Percentiles rank a stretch among this genome's conserved stretches.
Evolutionary conservation across 2,329 filamentous ascomycete genomes (phyloP).

Genomic region (Exophiala spinifera): DNA sequence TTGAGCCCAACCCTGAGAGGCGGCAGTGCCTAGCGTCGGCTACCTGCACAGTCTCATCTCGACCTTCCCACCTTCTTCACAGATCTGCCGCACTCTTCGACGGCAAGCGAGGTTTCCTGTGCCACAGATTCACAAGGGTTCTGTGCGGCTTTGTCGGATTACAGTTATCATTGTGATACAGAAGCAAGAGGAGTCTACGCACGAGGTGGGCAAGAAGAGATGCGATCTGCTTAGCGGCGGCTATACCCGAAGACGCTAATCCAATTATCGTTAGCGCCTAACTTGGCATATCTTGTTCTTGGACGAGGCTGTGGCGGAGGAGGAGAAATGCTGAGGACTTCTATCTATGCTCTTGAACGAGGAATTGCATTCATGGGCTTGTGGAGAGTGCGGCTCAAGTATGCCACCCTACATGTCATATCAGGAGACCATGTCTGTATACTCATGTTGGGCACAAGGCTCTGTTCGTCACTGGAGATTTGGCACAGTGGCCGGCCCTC

Average conservation of each 20-base stretch:
- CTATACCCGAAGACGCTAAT: not conserved
- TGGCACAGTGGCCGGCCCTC: too few relatives aligned
- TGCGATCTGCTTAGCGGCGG: not conserved
- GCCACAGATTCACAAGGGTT: slow-evolving; percentile 7
- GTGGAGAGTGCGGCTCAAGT: too few relatives aligned
- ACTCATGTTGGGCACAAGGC: too few relatives aligned
- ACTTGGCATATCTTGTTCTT: too few relatives aligned
- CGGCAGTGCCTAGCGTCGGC: slow-evolving; percentile 17
- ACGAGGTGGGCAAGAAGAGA: too few relatives aligned
- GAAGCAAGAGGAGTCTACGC: not conserved
- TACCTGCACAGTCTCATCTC: slow-evolving; percentile 24
- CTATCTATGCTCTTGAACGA: not conserved
- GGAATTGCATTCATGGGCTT: too few relatives aligned
- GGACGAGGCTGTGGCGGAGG: too few relatives aligned
- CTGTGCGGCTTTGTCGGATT: slow-evolving; percentile 22
- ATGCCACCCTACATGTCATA: too few relatives aligned
- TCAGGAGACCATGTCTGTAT: too few relatives aligned
- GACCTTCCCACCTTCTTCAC: slow-evolving; percentile 5
- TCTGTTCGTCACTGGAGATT: too few relatives aligned
- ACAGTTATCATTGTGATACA: slow-evolving; percentile 11
- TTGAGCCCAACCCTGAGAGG: slow-evolving; percentile 13
- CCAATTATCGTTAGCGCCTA: not conserved
- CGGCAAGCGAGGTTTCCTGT: not conserved
- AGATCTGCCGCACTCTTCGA: slow-evolving; percentile 20
- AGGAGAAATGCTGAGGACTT: not conserved